A percentile compares a stretch with the other conserved stretches of the same genome.
Conservation (phyloP, 2,329 filamentous ascomycete genomes). For the Cytospora piceae region DNA sequence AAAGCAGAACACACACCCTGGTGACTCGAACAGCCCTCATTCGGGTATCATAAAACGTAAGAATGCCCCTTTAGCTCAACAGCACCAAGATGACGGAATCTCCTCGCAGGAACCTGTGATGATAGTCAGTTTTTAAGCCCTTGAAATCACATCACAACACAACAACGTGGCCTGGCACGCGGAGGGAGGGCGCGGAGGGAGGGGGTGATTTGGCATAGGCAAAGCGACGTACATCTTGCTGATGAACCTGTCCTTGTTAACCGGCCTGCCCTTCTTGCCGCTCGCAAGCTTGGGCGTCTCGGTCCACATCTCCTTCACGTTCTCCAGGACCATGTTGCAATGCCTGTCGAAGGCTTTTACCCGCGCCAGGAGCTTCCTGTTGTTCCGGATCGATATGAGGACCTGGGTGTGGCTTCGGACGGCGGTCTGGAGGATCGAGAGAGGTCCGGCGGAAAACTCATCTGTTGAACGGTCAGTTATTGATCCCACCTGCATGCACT, state of each 20-base stretch:
- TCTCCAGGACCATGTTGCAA: slow-evolving; percentile 98
- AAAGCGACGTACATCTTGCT: slow-evolving; percentile 80
- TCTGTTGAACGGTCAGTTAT: slow-evolving; percentile 45
- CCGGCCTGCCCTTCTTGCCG: slow-evolving; percentile 85
- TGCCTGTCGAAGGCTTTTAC: slow-evolving; percentile 99
- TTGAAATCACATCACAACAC: neutral
- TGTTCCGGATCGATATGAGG: slow-evolving; percentile 96
- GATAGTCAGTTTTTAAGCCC: slow-evolving; percentile 21
- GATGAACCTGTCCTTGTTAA: slow-evolving; percentile 98
- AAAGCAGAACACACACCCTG: slow-evolving; percentile 31
- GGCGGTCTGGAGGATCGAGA: slow-evolving; percentile 95
- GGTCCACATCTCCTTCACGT: slow-evolving; percentile 99
- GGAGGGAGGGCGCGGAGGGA: slow-evolving; percentile 6
- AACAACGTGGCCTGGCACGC: neutral
- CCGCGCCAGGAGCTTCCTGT: slow-evolving; percentile 93
- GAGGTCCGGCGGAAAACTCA: slow-evolving; percentile 56
- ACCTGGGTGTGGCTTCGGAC: slow-evolving; percentile 95
- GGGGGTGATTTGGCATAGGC: neutral
- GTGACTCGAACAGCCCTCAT: slow-evolving; percentile 23
- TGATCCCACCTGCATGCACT: neutral
- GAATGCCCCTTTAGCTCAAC: slow-evolving; percentile 60
- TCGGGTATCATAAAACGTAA: slow-evolving; percentile 30
- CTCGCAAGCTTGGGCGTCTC: slow-evolving; percentile 82
- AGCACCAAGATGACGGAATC: slow-evolving; percentile 88
- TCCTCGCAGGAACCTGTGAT: slow-evolving; percentile 75